Conservation (phyloP, 2,329 filamentous ascomycete genomes). For the Colletotrichum lentis region DNA sequence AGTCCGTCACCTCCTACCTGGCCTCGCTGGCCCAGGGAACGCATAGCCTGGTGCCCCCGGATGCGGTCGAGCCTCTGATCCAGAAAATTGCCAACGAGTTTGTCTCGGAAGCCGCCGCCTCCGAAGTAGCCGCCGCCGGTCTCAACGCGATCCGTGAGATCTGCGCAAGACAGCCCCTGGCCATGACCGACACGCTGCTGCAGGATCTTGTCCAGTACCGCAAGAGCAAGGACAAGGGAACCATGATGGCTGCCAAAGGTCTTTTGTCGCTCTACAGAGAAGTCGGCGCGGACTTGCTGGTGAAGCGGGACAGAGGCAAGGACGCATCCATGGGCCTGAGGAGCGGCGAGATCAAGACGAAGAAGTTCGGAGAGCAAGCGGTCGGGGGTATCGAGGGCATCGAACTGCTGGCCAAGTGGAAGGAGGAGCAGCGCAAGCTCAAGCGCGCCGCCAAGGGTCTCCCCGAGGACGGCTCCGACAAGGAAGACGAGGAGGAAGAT, state of each 20-base stretch:
- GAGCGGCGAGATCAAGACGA: constrained; percentile 76
- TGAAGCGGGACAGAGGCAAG: constrained; percentile 90
- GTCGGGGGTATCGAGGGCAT: constrained; percentile 87
- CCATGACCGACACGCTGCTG: constrained; percentile 93
- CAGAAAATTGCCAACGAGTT: constrained; percentile 99
- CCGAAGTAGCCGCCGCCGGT: constrained; percentile 90
- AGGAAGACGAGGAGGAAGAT: constrained; percentile 69
- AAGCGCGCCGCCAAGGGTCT: constrained; percentile 75
- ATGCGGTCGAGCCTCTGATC: constrained; percentile 87
- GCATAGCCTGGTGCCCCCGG: constrained; percentile 89
- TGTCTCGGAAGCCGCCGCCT: constrained; percentile 90
- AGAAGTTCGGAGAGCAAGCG: constrained; percentile 83
- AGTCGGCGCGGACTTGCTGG: constrained; percentile 86
- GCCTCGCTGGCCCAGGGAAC: constrained; percentile 92
- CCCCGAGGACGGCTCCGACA: constrained; percentile 68
- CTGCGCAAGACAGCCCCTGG: constrained; percentile 89
- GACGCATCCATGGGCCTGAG: constrained; percentile 85
- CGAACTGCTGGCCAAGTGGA: constrained; percentile 91
- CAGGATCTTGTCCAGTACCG: constrained; percentile 96
- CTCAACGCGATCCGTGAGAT: constrained; percentile 95
- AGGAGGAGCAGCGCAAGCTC: constrained; percentile 83
- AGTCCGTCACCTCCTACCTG: constrained; percentile 89
- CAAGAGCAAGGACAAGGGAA: constrained; percentile 97
- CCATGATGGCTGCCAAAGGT: constrained; percentile 98
- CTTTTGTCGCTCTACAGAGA: constrained; percentile 90